Evolutionary conservation across 2,329 filamentous ascomycete genomes (phyloP).

Genomic region (Aureobasidium zeae): DNA sequence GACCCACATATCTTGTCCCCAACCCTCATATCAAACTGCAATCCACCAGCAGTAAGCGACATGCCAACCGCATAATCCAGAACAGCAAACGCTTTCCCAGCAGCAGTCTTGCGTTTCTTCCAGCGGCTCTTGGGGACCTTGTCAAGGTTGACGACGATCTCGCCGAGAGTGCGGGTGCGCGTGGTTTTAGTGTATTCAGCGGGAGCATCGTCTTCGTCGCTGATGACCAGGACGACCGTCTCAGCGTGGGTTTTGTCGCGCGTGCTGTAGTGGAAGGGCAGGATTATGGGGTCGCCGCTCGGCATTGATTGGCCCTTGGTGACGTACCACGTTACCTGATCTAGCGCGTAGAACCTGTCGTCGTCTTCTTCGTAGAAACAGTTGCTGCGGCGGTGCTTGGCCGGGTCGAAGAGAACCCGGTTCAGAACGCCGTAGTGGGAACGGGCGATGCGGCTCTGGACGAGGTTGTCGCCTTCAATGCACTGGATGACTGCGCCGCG

Average conservation of each 20-base stretch:
- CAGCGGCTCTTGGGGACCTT: slow-evolving; percentile 65
- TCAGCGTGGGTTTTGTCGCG: neutral
- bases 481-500: slow-evolving; percentile 67
- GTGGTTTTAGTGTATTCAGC: slow-evolving; percentile 30
- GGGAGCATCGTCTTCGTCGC: slow-evolving; percentile 4
- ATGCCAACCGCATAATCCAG: slow-evolving; percentile 75
- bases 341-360: slow-evolving; percentile 76
- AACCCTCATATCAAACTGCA: slow-evolving; percentile 71
- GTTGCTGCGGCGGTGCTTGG: slow-evolving; percentile 62
- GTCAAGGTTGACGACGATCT: slow-evolving; percentile 65
- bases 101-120: slow-evolving; percentile 60
- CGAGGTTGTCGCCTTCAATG: slow-evolving; percentile 54
- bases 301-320: slow-evolving; percentile 6
- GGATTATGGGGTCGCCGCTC: neutral
- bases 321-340: slow-evolving; percentile 81
- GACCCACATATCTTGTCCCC: slow-evolving; percentile 67
- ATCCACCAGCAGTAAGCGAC: slow-evolving; percentile 67
- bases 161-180: slow-evolving; percentile 54
- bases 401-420: slow-evolving; percentile 52
- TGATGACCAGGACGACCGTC: neutral
- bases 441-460: slow-evolving; percentile 11
- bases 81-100: slow-evolving; percentile 72
- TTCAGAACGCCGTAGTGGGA: slow-evolving; percentile 10
- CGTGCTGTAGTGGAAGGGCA: neutral
- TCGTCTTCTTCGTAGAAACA: slow-evolving; percentile 72